Conservation (phyloP, 2,329 filamentous ascomycete genomes). For the Trichoderma sp. region DNA sequence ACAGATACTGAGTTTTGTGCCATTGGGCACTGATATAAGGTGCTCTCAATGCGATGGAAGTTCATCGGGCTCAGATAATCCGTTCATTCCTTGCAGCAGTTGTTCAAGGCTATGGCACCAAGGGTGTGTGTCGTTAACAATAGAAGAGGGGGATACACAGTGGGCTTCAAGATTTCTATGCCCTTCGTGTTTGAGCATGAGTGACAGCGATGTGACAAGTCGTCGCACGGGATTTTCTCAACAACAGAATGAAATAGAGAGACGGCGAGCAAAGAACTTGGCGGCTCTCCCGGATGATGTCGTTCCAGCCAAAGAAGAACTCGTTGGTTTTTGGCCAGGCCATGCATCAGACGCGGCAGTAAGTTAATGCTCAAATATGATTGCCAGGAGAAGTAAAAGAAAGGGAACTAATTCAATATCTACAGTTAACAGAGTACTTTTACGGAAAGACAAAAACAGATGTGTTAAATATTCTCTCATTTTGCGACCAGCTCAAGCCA, state of each 20-base stretch:
- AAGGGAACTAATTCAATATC: background rate
- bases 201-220: background rate
- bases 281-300: conserved; percentile 35
- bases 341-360: conserved; percentile 39
- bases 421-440: conserved; percentile 44
- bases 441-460: conserved; percentile 40
- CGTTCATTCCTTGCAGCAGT: conserved; percentile 26
- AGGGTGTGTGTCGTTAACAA: conserved; percentile 26
- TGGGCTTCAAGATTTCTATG: conserved; percentile 25
- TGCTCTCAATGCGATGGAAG: conserved; percentile 27
- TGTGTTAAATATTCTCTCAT: conserved; percentile 42
- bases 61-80: background rate
- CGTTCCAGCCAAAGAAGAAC: conserved; percentile 37
- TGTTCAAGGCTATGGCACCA: conserved; percentile 32
- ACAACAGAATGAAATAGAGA: conserved; percentile 34
- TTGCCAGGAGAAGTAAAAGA: background rate
- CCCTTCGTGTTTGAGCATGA: conserved; percentile 23
- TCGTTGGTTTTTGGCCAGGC: conserved; percentile 43
- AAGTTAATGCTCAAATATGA: conserved; percentile 23
- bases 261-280: conserved; percentile 36
- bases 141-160: conserved; percentile 8
- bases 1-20: background rate
- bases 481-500: conserved; percentile 45
- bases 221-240: background rate
- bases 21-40: background rate